Percentiles rank a stretch among this genome's conserved stretches.
Evolutionary conservation across 352 stramenopile genomes (phyloP).

Genomic region (Bremia lactucae): DNA sequence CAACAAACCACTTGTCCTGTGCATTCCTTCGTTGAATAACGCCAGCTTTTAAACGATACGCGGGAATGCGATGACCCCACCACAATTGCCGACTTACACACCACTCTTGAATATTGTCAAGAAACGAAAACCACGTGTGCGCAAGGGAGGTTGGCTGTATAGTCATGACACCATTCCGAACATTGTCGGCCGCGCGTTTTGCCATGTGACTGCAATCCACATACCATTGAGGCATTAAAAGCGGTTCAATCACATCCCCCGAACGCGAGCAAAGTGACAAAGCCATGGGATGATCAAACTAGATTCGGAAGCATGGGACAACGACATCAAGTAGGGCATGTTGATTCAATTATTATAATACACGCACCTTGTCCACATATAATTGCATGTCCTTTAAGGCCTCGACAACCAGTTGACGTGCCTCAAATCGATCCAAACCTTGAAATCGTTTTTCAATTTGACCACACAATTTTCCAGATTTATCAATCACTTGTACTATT

Average conservation of each 20-base stretch:
- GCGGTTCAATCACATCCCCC: conserved; percentile 97
- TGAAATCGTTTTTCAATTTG: conserved; percentile 78
- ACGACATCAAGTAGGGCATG: neutral
- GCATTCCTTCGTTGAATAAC: conserved; percentile 1
- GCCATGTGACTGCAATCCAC: conserved; percentile 95
- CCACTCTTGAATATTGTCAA: conserved; percentile 99
- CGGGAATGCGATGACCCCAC: conserved; percentile 99
- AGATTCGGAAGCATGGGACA: no score
- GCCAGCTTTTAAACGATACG: conserved; percentile 79
- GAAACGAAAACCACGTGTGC: conserved; percentile 95
- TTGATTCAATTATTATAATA: conserved; percentile 2
- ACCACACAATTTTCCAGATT: conserved; percentile 55
- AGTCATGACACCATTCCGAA: conserved; percentile 88
- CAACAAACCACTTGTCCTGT: conserved; percentile 92
- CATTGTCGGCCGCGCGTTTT: conserved; percentile 86
- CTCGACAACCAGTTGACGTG: conserved; percentile 82
- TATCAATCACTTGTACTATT: conserved; percentile 62
- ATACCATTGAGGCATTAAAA: conserved; percentile 99
- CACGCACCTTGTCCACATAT: conserved; percentile 90
- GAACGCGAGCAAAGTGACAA: conserved; percentile 95
- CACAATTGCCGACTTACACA: conserved; percentile 98
- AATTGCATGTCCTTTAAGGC: conserved; percentile 85
- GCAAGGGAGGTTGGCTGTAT: conserved; percentile 91
- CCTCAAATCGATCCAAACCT: conserved; percentile 94
- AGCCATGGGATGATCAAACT: conserved; percentile 68